phyloP scores from a whole-genome alignment of 352 stramenopile genomes.

The Globisporangium canariense region DNA sequence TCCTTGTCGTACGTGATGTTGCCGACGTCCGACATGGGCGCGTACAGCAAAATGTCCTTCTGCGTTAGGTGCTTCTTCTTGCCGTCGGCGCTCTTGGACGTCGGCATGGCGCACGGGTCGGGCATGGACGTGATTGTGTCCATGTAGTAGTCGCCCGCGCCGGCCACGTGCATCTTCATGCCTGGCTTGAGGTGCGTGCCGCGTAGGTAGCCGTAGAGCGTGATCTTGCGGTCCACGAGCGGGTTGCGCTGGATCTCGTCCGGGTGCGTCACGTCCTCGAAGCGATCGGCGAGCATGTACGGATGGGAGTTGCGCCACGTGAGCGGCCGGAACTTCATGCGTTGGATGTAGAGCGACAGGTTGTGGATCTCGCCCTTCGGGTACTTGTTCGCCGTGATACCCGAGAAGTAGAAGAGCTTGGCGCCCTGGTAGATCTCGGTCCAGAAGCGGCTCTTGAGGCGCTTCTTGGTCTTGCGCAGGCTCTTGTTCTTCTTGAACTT shows the following conservation, averaged over 20 bases:
- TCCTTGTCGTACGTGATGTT: constrained; percentile 99
- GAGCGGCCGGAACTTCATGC: constrained; percentile 98
- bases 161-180: constrained; percentile 97
- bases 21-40: constrained; percentile 93
- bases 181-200: constrained; percentile 97
- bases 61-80: constrained; percentile 89
- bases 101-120: constrained; percentile 96
- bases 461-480: constrained; percentile 98
- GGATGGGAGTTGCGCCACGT: constrained; percentile 99
- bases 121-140: constrained; percentile 90
- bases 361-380: constrained; percentile 99
- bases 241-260: constrained; percentile 93
- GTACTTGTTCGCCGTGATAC: constrained; percentile 98
- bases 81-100: constrained; percentile 41
- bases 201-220: constrained; percentile 98
- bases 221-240: constrained; percentile 91
- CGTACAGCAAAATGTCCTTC: constrained; percentile 93
- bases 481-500: constrained; percentile 98
- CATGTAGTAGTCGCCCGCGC: constrained; percentile 98
- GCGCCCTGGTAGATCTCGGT: constrained; percentile 96
- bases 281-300: constrained; percentile 97
- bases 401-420: constrained; percentile 97
- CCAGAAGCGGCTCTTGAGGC: constrained; percentile 99
- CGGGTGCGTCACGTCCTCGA: constrained; percentile 97
- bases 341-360: constrained; percentile 95